Base-by-base conservation (phyloP, 768 basidiomycete species). In the Nevesoporus exiguus region DNA sequence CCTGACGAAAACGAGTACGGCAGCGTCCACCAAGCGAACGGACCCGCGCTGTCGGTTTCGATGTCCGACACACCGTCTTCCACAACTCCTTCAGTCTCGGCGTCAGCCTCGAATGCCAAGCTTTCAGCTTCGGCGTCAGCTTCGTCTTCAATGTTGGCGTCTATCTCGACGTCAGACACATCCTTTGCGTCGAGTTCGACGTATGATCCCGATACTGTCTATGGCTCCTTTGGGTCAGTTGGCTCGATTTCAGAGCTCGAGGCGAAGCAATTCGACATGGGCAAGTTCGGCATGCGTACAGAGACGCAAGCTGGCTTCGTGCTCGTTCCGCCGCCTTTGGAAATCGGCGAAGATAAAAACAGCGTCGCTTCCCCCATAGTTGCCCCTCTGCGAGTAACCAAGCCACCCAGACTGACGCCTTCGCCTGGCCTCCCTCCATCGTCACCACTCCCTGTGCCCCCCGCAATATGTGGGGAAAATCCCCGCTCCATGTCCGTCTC, bases 311-410 rank as follows among this genome's bases (percentile, higher is more conserved):
- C 53, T 1, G 53, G 51, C n/a, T 67, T 67, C 36, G 45, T 64
- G 7, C 66, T 67, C 29, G 64, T 53, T 21, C 64, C 66, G 5
- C 59, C 66, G 1, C 66, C 66, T 9, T 37, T 68, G 57, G 56
- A 25, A 21, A 52, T 68, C 3, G 65, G 65, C 17, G 42, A 47
- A 17, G 19, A 40, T 9, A 49, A 33, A 15, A 55, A 29, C 24
- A 36, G 39, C 7, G 1, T 44, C 19, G 37, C 47, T 1, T 56
- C 63, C 1, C 47, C 67, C 0, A 27, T 31, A 0, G 57, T 70
- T 3, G 66, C 70, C 8, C 69, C 69, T 0, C 44, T 70, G 0
- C 61, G 68, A 11, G 31, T 70, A 19, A 53, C 52, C 49, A 70
- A 72, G 57, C 57, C 62, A 0, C 66, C 68, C 11, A 60, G 57